A percentile compares a stretch with the other conserved stretches of the same genome.
phyloP scores from a whole-genome alignment of 257 asterid species.

The Nicotiana knightiana region DNA sequence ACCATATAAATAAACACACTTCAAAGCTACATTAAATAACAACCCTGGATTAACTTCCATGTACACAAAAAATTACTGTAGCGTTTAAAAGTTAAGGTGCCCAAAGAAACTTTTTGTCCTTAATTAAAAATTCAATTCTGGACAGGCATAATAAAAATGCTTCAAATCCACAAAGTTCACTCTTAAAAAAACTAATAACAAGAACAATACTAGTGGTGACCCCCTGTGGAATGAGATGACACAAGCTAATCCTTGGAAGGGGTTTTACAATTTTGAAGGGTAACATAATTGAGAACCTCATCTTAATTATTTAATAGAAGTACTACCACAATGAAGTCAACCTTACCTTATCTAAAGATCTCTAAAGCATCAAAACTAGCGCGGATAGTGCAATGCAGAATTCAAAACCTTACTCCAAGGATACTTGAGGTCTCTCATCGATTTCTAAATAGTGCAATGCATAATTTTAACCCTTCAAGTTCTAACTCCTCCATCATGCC shows the following conservation, averaged over 20 bases:
- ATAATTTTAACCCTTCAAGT: neutral
- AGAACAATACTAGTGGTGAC: neutral
- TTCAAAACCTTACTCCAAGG: no score
- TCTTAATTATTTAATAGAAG: neutral
- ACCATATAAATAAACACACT: constrained; percentile 7
- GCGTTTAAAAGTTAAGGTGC: neutral
- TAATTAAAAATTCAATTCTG: neutral
- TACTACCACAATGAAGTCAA: neutral
- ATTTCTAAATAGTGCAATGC: neutral
- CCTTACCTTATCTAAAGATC: neutral
- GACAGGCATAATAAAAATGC: neutral
- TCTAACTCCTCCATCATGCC: neutral
- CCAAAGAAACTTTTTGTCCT: neutral
- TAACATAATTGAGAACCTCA: neutral
- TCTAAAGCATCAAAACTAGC: neutral
- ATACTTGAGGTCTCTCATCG: no score
- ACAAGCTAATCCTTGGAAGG: neutral
- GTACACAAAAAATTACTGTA: neutral
- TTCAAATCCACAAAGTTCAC: neutral
- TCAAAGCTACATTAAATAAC: neutral
- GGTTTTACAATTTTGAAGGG: neutral
- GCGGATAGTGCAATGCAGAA: neutral
- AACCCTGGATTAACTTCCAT: neutral
- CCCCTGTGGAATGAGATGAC: neutral
- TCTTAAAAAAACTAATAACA: neutral